Evolutionary conservation across 1,284 basidiomycete species (phyloP).

Genomic region (Moesziomyces sp.): DNA sequence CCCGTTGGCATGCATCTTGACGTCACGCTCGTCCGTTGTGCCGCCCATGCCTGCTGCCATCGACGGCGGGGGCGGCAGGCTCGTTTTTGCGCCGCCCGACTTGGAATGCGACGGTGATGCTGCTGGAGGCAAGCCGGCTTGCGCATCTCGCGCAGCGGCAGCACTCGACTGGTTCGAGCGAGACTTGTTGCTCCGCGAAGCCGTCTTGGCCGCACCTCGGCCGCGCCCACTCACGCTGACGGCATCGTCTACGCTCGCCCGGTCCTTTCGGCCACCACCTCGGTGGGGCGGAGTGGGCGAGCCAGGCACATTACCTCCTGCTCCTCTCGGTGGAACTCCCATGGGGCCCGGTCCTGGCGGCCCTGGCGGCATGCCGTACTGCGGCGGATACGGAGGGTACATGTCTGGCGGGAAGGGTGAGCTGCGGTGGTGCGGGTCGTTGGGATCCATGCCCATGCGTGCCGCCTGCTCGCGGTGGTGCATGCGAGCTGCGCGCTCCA

Average conservation of each 20-base stretch:
- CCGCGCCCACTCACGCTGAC: constrained; percentile 21
- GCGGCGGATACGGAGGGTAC: constrained; percentile 38
- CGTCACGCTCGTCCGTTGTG: constrained; percentile 15
- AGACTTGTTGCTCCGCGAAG: constrained; percentile 28
- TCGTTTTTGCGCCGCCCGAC: constrained; percentile 11
- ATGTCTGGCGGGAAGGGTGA: constrained; percentile 47
- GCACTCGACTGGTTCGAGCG: constrained; percentile 11
- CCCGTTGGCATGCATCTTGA: constrained; percentile 23
- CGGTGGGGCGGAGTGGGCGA: constrained; percentile 42
- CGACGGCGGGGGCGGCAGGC: constrained; percentile 35
- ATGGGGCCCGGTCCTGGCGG: constrained; percentile 16
- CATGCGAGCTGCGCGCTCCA: constrained; percentile 47
- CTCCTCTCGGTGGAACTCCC: constrained; percentile 3
- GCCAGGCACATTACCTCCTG: constrained; percentile 19
- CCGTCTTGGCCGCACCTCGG: constrained; percentile 20
- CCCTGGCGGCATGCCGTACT: constrained; percentile 28
- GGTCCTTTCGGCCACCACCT: constrained; percentile 27
- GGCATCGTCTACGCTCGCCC: constrained; percentile 18
- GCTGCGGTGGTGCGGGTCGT: constrained; percentile 38
- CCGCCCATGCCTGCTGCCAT: constrained; percentile 10
- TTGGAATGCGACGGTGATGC: constrained; percentile 12
- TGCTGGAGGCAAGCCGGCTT: not conserved
- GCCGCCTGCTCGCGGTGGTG: constrained; percentile 47
- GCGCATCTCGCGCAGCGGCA: constrained; percentile 2
- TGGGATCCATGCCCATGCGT: constrained; percentile 31